These are phyloP conservation scores for Verticillium dahliae DNA, from an alignment of 2,329 filamentous ascomycete genomes.

Conservation along the genomic window DNA sequence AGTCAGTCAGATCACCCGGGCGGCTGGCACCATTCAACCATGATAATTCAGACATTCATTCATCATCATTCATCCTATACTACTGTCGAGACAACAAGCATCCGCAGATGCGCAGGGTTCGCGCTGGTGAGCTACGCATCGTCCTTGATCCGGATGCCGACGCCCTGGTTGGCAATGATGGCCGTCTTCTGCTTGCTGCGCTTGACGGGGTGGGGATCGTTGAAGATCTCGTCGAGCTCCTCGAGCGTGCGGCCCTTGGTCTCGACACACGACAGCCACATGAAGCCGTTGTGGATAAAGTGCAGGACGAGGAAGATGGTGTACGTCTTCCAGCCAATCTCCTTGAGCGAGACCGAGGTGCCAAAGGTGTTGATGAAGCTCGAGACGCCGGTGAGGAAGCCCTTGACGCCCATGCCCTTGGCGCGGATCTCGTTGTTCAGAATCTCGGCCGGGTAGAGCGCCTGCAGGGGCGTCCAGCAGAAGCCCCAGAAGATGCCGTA, in stretches of 20 bases:
- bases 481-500: slow-evolving; percentile 36
- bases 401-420: slow-evolving; percentile 34
- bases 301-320: slow-evolving; percentile 37
- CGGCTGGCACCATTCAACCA: too few species aligned
- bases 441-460: slow-evolving; percentile 30
- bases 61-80: too few species aligned
- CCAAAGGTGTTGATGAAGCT: slow-evolving; percentile 27
- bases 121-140: background rate
- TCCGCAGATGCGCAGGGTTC: too few species aligned
- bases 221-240: slow-evolving; percentile 49
- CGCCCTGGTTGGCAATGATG: slow-evolving; percentile 6
- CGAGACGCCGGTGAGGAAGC: slow-evolving; percentile 25
- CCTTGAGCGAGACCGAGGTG: slow-evolving; percentile 34
- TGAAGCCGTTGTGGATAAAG: slow-evolving; percentile 15
- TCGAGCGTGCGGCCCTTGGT: slow-evolving; percentile 48
- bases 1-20: too few species aligned
- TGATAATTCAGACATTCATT: too few species aligned
- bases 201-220: slow-evolving; percentile 22
- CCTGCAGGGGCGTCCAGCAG: slow-evolving; percentile 38
- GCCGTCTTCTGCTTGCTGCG: slow-evolving; percentile 10
- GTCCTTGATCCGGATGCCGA: slow-evolving; percentile 8
- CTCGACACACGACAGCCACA: slow-evolving; percentile 27
- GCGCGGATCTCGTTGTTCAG: slow-evolving; percentile 25
- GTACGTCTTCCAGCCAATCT: slow-evolving; percentile 35
- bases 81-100: too few species aligned